Base-by-base conservation (phyloP, 2,329 filamentous ascomycete genomes). In the Penicillium sp. region DNA sequence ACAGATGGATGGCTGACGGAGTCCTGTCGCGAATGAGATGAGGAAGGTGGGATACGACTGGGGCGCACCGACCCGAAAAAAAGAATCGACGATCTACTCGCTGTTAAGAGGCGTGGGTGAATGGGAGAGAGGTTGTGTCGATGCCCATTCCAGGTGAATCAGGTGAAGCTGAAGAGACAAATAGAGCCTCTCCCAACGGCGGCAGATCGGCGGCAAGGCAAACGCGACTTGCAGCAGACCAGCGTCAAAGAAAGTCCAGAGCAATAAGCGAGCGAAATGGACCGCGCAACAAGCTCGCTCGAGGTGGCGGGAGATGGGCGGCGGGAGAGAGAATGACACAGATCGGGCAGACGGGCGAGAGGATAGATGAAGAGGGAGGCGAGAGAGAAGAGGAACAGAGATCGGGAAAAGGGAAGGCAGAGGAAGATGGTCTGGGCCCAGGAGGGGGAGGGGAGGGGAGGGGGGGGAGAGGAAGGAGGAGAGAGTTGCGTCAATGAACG, bases 121-220 rank as follows among this genome's bases (percentile, higher is more conserved):
- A 5, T n/a, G 9, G 18, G 36, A 48, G 34, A 18, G 27, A 18
- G 29, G 29, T 32, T 4, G 4, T 32, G 7, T 5, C 3, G 7
- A 11, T 32, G 4, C 29, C 11, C 29, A 11, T 8, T 32, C 29
- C 7, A 7, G 29, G 11, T 11, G 29, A 32, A 32, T 7, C 7
- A 32, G 29, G 11, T 35, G 35, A 47, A 48, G 27, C 45, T 43
- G 39, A 35, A 29, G 43, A 28, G 28, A n/a, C 18, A 46, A 28
- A 36, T 24, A 27, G 39, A 36, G n/a, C 25, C 8, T 8, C 29
- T 11, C 29, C 39, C 24, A 39, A 40, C 35, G 38, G 28, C 36
- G 51, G 47, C 51, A 47, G 50, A 48, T 53, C 48, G 35, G 46
- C 46, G 50, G 53, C 39, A 47, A 45, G 39, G 40, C 29, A 32